phyloP scores from a whole-genome alignment of 768 basidiomycete species.

The Solioccasus polychromus region DNA sequence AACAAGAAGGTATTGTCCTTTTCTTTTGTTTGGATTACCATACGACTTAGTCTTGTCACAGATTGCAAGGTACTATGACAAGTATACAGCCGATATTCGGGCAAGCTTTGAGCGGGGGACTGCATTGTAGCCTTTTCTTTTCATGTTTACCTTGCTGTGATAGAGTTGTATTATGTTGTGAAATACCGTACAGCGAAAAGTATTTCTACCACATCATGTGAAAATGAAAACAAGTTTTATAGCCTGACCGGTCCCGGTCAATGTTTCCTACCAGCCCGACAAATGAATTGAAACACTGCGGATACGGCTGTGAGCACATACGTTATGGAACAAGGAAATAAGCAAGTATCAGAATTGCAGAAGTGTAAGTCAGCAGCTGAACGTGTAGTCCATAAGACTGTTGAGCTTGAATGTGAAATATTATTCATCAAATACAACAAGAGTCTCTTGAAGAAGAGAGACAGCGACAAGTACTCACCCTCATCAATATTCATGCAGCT shows the following conservation, averaged over 20 bases:
- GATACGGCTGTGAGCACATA: neutral
- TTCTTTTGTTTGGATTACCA: neutral
- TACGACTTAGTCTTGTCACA: constrained; percentile 27
- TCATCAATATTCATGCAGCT: too few species aligned
- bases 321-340: neutral
- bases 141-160: constrained; percentile 10
- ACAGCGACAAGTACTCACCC: too few species aligned
- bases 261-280: too few species aligned
- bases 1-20: constrained; percentile 78
- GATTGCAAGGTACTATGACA: constrained; percentile 96
- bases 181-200: too few species aligned
- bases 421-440: constrained; percentile 34
- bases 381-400: constrained; percentile 41
- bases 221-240: constrained; percentile 3
- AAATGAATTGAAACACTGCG: neutral
- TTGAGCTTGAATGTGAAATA: constrained; percentile 48
- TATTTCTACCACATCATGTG: constrained; percentile 1
- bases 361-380: constrained; percentile 41
- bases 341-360: constrained; percentile 43
- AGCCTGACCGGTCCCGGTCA: too few species aligned
- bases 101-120: constrained; percentile 98
- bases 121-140: constrained; percentile 56
- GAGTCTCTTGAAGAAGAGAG: neutral
- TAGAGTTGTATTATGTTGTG: constrained; percentile 5
- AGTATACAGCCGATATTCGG: constrained; percentile 93